A percentile compares a stretch with the other conserved stretches of the same genome.
Conservation (phyloP, 371 early-diverging fungal genomes). For the Nosema granulosis region DNA sequence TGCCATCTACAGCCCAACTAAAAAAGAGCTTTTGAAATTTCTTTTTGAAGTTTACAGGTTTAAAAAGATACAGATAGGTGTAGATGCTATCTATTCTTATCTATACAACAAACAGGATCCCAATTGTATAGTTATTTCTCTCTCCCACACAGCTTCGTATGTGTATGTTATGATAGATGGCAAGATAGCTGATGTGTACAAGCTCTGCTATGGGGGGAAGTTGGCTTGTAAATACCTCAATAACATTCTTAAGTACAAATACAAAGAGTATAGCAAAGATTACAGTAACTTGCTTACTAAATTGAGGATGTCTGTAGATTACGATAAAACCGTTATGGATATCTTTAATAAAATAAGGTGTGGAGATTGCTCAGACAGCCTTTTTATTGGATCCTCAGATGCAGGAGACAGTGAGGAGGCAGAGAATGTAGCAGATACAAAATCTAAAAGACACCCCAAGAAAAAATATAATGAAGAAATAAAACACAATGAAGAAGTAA, state of each 20-base stretch:
- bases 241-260: conserved; percentile 47
- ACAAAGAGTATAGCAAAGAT: conserved; percentile 48
- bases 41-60: conserved; percentile 61
- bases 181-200: conserved; percentile 55
- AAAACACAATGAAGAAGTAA: conserved; percentile 26
- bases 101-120: conserved; percentile 44
- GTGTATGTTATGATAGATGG: conserved; percentile 23
- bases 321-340: conserved; percentile 51
- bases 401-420: conserved; percentile 34
- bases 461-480: conserved; percentile 27
- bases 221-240: conserved; percentile 54
- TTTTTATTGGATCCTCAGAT: conserved; percentile 32
- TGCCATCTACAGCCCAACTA: conserved; percentile 58
- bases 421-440: neutral
- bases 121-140: conserved; percentile 25
- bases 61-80: conserved; percentile 59
- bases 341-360: conserved; percentile 53
- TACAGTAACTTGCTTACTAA: conserved; percentile 45
- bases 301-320: conserved; percentile 47
- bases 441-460: conserved; percentile 23
- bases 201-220: conserved; percentile 63
- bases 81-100: conserved; percentile 63
- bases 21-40: conserved; percentile 43
- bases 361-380: conserved; percentile 36
- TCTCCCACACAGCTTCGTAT: conserved; percentile 27